Conservation (phyloP, 1,284 basidiomycete species). For the Puccinia hordei region DNA sequence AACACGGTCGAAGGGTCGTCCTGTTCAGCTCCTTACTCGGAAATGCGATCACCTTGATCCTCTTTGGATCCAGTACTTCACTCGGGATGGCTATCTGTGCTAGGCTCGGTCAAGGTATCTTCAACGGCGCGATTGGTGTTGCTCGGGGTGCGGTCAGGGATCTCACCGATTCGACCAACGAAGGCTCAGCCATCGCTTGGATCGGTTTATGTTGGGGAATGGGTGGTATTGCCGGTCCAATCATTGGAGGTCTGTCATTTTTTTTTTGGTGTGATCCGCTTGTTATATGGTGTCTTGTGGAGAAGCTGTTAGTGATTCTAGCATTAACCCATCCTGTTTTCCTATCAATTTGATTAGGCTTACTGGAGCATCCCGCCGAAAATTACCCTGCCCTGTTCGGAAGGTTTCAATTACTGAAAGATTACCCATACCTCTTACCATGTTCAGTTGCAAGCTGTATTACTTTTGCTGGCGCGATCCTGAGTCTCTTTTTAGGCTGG, state of each 20-base stretch:
- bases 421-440: conserved; percentile 88
- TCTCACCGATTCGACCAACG: conserved; percentile 71
- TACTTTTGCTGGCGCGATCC: conserved; percentile 69
- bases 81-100: conserved; percentile 76
- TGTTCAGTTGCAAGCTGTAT: conserved; percentile 66
- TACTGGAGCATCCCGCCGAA: conserved; percentile 73
- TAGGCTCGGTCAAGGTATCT: conserved; percentile 89
- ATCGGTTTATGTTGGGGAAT: conserved; percentile 95
- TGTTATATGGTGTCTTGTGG: background rate
- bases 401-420: conserved; percentile 67
- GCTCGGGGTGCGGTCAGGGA: conserved; percentile 78
- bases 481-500: conserved; percentile 82
- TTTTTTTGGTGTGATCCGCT: background rate
- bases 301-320: background rate
- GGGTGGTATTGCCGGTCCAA: conserved; percentile 75
- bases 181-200: conserved; percentile 85
- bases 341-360: background rate
- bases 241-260: conserved; percentile 52
- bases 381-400: conserved; percentile 80
- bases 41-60: conserved; percentile 72
- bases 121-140: conserved; percentile 65
- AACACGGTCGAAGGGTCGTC: conserved; percentile 82
- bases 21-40: conserved; percentile 81
- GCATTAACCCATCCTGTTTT: conserved; percentile 67
- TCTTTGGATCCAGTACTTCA: conserved; percentile 82